A percentile compares a stretch with the other conserved stretches of the same genome.
These are phyloP conservation scores for Alternaria gaisen DNA, from an alignment of 2,329 filamentous ascomycete genomes.

Conservation along the genomic window DNA sequence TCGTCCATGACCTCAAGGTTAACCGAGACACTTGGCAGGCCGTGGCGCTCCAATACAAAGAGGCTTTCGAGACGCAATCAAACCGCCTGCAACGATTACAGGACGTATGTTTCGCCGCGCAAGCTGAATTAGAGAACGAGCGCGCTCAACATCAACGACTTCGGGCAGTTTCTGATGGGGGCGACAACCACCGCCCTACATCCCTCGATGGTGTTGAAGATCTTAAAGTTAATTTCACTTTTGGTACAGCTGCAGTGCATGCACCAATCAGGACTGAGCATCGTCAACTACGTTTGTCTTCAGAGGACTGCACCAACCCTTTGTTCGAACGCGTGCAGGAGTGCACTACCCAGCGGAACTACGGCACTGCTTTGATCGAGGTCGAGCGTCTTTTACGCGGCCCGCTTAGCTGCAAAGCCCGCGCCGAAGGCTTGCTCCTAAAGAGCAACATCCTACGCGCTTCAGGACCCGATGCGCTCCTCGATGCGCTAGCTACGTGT, in stretches of 20 bases:
- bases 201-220: constrained; percentile 14
- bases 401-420: constrained; percentile 34
- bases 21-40: constrained; percentile 44
- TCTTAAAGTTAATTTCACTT: background rate
- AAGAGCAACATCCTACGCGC: constrained; percentile 40
- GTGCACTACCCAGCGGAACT: constrained; percentile 28
- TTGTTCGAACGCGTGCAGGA: constrained; percentile 32
- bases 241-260: constrained; percentile 27
- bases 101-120: constrained; percentile 41
- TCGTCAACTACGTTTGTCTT: background rate
- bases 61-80: constrained; percentile 39
- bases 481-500: constrained; percentile 42
- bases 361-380: constrained; percentile 34
- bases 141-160: constrained; percentile 27
- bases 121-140: constrained; percentile 47
- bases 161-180: constrained; percentile 6
- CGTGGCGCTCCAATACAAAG: constrained; percentile 39
- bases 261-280: background rate
- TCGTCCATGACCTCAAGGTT: constrained; percentile 35
- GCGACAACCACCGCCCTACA: background rate
- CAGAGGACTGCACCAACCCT: constrained; percentile 19
- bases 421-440: constrained; percentile 40
- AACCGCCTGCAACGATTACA: constrained; percentile 34
- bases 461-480: constrained; percentile 33
- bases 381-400: constrained; percentile 38